Conservation (phyloP, 176 grass and related monocot genomes). For the Oryza glaberrima region DNA sequence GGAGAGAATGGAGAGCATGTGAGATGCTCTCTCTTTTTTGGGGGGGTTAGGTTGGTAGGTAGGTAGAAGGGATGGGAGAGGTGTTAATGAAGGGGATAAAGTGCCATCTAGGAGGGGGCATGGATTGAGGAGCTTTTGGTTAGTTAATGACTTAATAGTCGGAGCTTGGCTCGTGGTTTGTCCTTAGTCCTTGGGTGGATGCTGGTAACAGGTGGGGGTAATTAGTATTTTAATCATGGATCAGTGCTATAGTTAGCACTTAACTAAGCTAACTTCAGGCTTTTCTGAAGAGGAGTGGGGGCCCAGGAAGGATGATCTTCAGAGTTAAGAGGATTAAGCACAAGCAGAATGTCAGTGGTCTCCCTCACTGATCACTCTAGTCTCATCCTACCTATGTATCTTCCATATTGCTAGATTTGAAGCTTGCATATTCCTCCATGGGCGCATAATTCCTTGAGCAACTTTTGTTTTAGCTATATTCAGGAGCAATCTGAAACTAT, state of each 20-base stretch:
- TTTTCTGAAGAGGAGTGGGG: neutral
- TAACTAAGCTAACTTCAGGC: slow-evolving; percentile 2
- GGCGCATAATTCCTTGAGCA: neutral
- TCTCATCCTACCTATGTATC: neutral
- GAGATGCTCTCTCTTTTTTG: slow-evolving; percentile 38
- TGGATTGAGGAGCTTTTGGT: slow-evolving; percentile 44
- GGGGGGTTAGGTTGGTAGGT: slow-evolving; percentile 30
- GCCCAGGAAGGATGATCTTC: neutral
- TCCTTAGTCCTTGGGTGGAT: slow-evolving; percentile 16
- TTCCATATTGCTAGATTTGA: neutral
- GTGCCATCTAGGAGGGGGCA: slow-evolving; percentile 40
- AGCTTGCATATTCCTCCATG: neutral
- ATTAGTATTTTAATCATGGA: slow-evolving; percentile 44
- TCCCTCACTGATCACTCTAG: neutral
- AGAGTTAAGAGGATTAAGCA: neutral
- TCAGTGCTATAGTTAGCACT: neutral
- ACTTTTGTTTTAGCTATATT: neutral
- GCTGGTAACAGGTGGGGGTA: slow-evolving; percentile 44
- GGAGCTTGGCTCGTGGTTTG: slow-evolving; percentile 52
- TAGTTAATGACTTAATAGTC: slow-evolving; percentile 56
- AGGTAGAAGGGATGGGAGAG: slow-evolving; percentile 42
- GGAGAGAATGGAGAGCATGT: slow-evolving; percentile 56
- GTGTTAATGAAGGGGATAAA: slow-evolving; percentile 47
- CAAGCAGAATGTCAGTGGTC: neutral
- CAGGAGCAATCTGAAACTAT: neutral